Evolutionary conservation across 1,284 basidiomycete genomes (phyloP), one percentile per base, ranked within the genome.

Genomic region (Naganishia albida): DNA sequence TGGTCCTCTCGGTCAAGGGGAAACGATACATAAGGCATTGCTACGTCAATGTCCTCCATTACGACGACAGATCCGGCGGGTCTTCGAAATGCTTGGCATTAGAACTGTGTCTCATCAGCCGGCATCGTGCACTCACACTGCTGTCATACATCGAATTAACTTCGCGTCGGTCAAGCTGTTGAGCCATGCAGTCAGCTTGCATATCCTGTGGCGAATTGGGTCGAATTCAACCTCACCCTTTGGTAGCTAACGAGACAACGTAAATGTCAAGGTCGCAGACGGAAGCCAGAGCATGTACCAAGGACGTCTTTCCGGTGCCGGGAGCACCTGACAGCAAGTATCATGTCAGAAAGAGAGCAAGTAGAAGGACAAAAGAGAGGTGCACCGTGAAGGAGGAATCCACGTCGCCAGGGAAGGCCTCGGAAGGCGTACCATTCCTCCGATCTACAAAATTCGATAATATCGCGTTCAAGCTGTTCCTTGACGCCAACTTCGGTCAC

Each of bases 391-490:
- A 86, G 74, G 18, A 86, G 73, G 69, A 85, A 85, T 1, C 85
- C 85, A 50, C 84, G 76, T 20, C 82, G 78, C 71, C 84, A 81
- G 0, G 85, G 85, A 56, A 85, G 85, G 0, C 85, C 85, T 3
- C 83, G 81, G 52, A 81, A 77, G 50, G 64, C 67, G 43, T 72
- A 76, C 84, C 84, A 85, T 20, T 79, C 75, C 67, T 85, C 83
- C 3, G 80, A 78, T 18, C 75, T 73, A 15, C 85, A 70, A 68
- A 86, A 85, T 53, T 85, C 84, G 13, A 75, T 75, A 0, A 81
- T 82, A 68, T 86, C 85, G 18, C 77, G 70, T 8, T 85, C 72
- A 4, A 86, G 71, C 2, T 77, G 78, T 4, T 83, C 80, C 20
- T 85, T 76, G 18, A 83, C 75, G 16, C 81, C 81, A 12, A 80